Base-by-base conservation (phyloP, 768 basidiomycete genomes). In the Chalciporus chontae region DNA sequence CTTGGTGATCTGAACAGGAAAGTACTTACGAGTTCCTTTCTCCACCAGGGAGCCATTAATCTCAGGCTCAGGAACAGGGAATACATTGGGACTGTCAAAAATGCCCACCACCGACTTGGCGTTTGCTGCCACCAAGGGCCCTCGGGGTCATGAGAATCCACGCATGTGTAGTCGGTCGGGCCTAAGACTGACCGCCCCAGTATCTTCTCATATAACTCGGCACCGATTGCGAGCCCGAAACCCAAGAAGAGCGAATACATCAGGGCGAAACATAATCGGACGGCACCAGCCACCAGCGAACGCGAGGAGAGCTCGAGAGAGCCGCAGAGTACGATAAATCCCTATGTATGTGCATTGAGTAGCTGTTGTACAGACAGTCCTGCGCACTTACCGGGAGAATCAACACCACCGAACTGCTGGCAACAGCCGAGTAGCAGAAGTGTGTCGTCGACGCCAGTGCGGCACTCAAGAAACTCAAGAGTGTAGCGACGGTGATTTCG, bases 201-300 rank as follows among this genome's bases (percentile, higher is more conserved):
- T 31, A 90, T 75, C 47, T 73, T 77, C 43, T 77, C 69, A 59
- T 81, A 94, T 3, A 87, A 62, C 52, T 87, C 75, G 0, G 81
- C 83, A 4, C 91, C 90, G 40, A 93, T 88, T 0, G 88, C 80
- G 9, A 92, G 79, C 5, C 92, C 91, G 62, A 94, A 90, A 0
- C 86, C 85, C 8, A 87, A 73, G 64, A 84, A 85, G 15, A 85
- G 72, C n/a, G 86, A 83, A 61, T 93, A 94, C 49, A 87, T 77
- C 45, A 88, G 74, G 21, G 87, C 79, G 59, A 87, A 93, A 56
- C 87, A 87, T 14, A 93, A 73, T 34, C 89, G 77, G 27, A 93
- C 90, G 10, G 88, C 84, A n/a, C 92, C 90, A 0, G 88, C 76
- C 26, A 91, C 81, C 59, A 94, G 84, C 53, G 87, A 88, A 15